A percentile compares a stretch with the other conserved stretches of the same genome.
These are phyloP conservation scores for Xylaria venustula DNA, from an alignment of 495 filamentous ascomycete genomes.

Conservation along the genomic window DNA sequence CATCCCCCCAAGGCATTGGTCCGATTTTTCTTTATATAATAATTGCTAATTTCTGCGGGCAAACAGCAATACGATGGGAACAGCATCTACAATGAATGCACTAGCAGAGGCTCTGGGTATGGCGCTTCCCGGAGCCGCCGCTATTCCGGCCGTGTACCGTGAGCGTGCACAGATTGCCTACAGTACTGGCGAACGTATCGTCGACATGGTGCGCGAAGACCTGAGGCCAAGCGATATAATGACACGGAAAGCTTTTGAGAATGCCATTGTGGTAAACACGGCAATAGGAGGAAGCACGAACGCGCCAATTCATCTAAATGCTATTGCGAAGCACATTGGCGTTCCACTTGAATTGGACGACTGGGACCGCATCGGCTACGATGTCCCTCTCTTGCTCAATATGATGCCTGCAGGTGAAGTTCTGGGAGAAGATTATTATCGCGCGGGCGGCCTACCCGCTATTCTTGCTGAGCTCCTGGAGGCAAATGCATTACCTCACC, in stretches of 20 bases:
- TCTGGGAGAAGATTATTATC: constrained; percentile 53
- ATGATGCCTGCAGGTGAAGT: constrained; percentile 55
- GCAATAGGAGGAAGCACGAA: constrained; percentile 58
- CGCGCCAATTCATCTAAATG: constrained; percentile 56
- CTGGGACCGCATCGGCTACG: constrained; percentile 51
- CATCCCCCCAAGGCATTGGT: too few relatives aligned
- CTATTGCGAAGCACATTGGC: constrained; percentile 54
- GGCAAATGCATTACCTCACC: constrained; percentile 22
- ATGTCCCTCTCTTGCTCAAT: constrained; percentile 51
- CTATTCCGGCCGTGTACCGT: constrained; percentile 54
- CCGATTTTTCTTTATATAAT: too few relatives aligned
- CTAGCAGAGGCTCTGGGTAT: constrained; percentile 56
- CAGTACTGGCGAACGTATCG: constrained; percentile 51
- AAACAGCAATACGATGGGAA: constrained; percentile 61
- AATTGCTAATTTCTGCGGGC: too few relatives aligned
- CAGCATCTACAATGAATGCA: constrained; percentile 58
- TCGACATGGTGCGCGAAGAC: constrained; percentile 54
- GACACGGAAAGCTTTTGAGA: constrained; percentile 56
- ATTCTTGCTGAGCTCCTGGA: constrained; percentile 54
- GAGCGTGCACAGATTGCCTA: constrained; percentile 54
- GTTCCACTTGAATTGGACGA: constrained; percentile 52
- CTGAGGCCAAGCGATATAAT: constrained; percentile 57
- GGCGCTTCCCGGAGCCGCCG: constrained; percentile 55
- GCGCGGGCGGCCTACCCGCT: constrained; percentile 54
- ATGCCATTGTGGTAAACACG: constrained; percentile 53